Evolutionary conservation across 345 rosid species (phyloP).

Genomic region (Eucalyptus sideroxylon): DNA sequence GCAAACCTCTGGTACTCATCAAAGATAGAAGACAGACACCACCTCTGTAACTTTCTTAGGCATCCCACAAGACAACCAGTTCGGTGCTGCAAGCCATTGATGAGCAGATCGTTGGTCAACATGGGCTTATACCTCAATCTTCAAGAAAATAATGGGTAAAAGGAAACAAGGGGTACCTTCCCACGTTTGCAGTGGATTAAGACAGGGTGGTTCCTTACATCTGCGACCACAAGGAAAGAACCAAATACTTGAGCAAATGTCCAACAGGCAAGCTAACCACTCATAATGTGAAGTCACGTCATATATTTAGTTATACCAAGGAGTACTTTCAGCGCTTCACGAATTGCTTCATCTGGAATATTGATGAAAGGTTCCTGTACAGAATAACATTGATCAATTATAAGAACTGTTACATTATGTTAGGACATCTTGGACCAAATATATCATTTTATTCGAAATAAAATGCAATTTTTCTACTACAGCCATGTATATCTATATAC

Average conservation of each 20-base stretch:
- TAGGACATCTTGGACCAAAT: not conserved
- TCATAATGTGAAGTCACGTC: not conserved
- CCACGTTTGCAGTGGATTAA: constrained; percentile 80
- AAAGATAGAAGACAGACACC: constrained; percentile 67
- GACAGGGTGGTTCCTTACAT: constrained; percentile 59
- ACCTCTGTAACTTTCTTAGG: constrained; percentile 61
- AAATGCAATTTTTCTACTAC: not conserved
- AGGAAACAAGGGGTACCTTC: constrained; percentile 21
- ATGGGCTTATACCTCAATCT: not conserved
- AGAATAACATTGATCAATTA: not conserved
- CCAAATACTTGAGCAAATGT: not conserved
- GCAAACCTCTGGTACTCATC: constrained; percentile 80
- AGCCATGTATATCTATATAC: not conserved
- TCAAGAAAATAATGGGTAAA: not conserved
- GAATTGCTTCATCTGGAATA: constrained; percentile 55
- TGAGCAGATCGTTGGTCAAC: not conserved
- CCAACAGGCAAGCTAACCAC: not conserved
- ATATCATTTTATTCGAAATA: not conserved
- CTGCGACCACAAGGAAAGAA: constrained; percentile 6
- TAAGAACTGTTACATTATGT: not conserved
- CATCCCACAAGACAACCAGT: constrained; percentile 75
- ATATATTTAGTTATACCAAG: constrained; percentile 23
- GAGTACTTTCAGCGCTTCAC: constrained; percentile 55
- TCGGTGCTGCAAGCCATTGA: constrained; percentile 35
- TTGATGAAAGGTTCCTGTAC: constrained; percentile 68